Evolutionary conservation across 1,139 yeast genomes (phyloP), one percentile per base, ranked within the genome.

Genomic region (Sugiyamaella grinbergsii): DNA sequence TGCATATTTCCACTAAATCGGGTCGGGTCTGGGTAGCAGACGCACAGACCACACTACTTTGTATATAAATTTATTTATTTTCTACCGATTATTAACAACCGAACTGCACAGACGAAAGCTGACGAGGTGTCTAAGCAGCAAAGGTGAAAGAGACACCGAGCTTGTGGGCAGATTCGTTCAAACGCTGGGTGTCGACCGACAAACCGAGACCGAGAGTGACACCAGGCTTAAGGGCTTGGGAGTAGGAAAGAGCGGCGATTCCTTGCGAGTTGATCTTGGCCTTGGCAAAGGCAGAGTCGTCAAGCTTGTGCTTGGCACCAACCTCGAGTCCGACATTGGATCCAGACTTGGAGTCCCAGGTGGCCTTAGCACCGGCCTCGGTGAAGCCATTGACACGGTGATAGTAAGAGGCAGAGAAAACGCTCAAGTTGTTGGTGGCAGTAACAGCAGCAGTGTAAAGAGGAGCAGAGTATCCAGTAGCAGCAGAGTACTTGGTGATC

Each of bases 211-310:
- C 99, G 68, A 93, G 80, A 70, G 87, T 89, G 67, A 94, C 97
- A 74, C 98, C 98, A 57, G 96, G 96, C 79, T 95, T 88, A 74
- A 93, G 82, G 66, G 81, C 82, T 78, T 93, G 98, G 71, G 94
- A 87, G 85, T 93, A 93, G 60, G 96, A 81, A 68, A 93, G 77
- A 59, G 96, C 93, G 65, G 97, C 88, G 68, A 90, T 79, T 77
- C 98, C 98, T 62, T 94, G 85, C 76, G 93, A 96, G 70, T 96
- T 93, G 68, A 94, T 82, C 83, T 91, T 93, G 64, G 95, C 98
- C 85, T 91, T 91, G 72, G 90, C 86, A 68, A 87, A 90, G 61
- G 97, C 83, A 61, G 94, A 71, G 55, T 80, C 73, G 77, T 93
- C 98, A 69, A 93, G 82, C 64, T 80, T 77, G 82, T 93, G 93